Conservation (phyloP, 2,329 filamentous ascomycete species). For the Emmonsia crescens region DNA sequence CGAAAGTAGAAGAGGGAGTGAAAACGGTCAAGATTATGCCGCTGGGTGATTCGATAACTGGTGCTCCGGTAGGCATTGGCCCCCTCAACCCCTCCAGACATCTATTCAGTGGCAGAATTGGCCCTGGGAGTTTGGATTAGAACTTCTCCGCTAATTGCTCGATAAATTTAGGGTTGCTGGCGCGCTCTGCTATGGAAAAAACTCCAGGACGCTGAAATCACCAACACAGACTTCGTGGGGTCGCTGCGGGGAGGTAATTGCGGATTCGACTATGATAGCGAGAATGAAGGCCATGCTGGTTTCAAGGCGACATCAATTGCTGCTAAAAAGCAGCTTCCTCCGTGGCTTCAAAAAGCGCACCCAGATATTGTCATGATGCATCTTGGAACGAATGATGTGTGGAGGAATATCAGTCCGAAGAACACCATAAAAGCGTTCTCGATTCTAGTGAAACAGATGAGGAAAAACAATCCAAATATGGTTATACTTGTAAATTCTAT, state of each 20-base stretch:
- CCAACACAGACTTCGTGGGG: slow-evolving; percentile 25
- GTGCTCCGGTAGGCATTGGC: neutral
- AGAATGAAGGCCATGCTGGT: slow-evolving; percentile 38
- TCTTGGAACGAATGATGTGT: slow-evolving; percentile 36
- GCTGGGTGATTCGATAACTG: slow-evolving; percentile 5
- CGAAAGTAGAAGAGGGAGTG: neutral
- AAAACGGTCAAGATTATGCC: slow-evolving; percentile 4
- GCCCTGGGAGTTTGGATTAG: neutral
- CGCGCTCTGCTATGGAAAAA: slow-evolving; percentile 25
- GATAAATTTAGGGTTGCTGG: slow-evolving; percentile 18
- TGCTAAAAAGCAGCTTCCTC: slow-evolving; percentile 26
- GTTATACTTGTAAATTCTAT: slow-evolving; percentile 27
- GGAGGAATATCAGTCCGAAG: slow-evolving; percentile 23
- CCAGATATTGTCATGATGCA: slow-evolving; percentile 40
- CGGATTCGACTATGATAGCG: slow-evolving; percentile 32
- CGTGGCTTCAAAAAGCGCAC: slow-evolving; percentile 29
- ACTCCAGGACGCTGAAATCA: slow-evolving; percentile 20
- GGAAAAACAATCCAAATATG: slow-evolving; percentile 30
- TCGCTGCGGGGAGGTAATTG: slow-evolving; percentile 24
- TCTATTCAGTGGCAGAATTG: neutral
- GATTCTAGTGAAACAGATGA: slow-evolving; percentile 33
- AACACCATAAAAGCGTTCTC: slow-evolving; percentile 30
- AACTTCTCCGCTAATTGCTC: neutral
- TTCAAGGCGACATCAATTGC: slow-evolving; percentile 31
- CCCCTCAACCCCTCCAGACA: neutral